Evolutionary conservation across 2,329 filamentous ascomycete species (phyloP).

Genomic region (Aspergillus spinulosporus): DNA sequence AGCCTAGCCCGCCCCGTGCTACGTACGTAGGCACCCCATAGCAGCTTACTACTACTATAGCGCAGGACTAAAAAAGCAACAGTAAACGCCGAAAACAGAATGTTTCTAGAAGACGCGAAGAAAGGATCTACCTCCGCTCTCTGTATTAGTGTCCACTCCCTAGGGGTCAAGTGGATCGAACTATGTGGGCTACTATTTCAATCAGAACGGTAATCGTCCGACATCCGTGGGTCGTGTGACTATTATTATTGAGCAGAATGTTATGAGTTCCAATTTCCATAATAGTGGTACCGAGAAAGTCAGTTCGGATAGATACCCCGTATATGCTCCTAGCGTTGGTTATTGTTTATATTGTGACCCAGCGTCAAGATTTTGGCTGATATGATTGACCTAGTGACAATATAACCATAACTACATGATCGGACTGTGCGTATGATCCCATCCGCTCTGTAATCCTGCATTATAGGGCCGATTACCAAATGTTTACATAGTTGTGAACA

Average conservation of each 20-base stretch:
- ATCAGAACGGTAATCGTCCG: neutral
- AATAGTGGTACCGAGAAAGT: neutral
- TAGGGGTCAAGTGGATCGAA: neutral
- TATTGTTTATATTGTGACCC: neutral
- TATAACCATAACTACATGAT: neutral
- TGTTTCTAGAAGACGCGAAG: conserved; percentile 27
- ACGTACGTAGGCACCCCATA: neutral
- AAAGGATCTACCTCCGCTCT: conserved; percentile 7
- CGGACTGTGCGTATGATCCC: neutral
- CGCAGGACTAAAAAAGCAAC: neutral
- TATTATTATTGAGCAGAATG: neutral
- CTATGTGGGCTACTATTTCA: neutral
- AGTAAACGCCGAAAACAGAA: conserved; percentile 9
- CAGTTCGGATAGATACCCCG: neutral
- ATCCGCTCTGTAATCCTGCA: neutral
- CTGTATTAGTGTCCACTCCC: neutral
- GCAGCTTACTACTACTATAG: neutral
- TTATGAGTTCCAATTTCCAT: neutral
- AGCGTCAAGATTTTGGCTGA: neutral
- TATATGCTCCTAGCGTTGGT: neutral
- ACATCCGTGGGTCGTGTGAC: neutral
- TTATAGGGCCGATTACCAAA: neutral
- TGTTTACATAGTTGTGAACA: neutral
- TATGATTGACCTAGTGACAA: neutral
- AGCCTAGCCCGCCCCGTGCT: neutral